Percentiles rank a stretch among this genome's conserved stretches.
Evolutionary conservation across 352 stramenopile species (phyloP).

Genomic region (Globisporangium viniferum): DNA sequence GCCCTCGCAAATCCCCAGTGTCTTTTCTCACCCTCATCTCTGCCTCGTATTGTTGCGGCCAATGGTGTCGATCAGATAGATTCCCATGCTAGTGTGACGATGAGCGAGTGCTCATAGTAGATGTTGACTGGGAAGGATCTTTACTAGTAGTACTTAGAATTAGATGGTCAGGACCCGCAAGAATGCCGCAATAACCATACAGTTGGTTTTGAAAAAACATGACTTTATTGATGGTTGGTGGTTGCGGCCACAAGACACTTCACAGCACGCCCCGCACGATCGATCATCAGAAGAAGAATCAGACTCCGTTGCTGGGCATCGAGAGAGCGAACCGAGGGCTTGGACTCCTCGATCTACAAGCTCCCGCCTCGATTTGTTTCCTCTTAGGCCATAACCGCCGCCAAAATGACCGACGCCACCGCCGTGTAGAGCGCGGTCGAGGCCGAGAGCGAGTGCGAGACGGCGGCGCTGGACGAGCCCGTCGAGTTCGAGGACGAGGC

Average conservation of each 20-base stretch:
- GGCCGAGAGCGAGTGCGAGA: background rate
- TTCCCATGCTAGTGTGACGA: no score
- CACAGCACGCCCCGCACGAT: background rate
- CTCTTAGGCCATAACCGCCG: background rate
- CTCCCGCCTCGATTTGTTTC: background rate
- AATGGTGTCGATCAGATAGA: no score
- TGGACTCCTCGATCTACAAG: background rate
- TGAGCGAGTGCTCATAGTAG: no score
- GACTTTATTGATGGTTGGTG: background rate
- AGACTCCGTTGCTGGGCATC: background rate
- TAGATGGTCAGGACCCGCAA: no score
- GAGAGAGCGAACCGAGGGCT: background rate
- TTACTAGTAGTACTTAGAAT: no score
- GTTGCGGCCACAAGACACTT: background rate
- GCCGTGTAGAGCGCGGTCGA: constrained; percentile 1
- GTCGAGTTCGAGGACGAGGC: background rate
- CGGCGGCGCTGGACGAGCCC: background rate
- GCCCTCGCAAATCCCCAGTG: background rate
- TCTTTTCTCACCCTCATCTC: no score
- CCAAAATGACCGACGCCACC: background rate
- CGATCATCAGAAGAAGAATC: background rate
- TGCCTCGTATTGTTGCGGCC: no score
- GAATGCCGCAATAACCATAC: no score
- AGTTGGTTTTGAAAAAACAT: background rate
- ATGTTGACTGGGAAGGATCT: no score